Conservation (phyloP, 1,139 yeast species). For the Yarrowia galli region DNA sequence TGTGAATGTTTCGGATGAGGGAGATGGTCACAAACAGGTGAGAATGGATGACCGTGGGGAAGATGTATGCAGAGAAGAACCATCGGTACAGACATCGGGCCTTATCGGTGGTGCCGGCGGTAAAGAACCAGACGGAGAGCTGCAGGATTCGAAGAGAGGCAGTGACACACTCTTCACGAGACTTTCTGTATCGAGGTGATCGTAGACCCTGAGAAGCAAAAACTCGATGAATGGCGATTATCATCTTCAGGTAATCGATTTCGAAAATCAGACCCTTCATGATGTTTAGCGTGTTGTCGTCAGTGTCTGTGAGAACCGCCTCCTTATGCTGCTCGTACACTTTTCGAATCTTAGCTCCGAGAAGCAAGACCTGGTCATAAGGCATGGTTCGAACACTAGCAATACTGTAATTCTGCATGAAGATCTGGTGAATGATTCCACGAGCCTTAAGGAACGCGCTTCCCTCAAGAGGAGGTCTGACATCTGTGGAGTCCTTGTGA, state of each 20-base stretch:
- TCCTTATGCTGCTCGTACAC: conserved; percentile 44
- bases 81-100: conserved; percentile 41
- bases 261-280: conserved; percentile 49
- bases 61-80: conserved; percentile 30
- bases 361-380: conserved; percentile 44
- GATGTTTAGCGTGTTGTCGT: conserved; percentile 45
- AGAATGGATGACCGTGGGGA: conserved; percentile 30
- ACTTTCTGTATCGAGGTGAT: conserved; percentile 44
- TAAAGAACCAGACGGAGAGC: conserved; percentile 48
- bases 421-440: conserved; percentile 30
- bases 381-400: conserved; percentile 41
- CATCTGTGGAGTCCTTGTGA: conserved; percentile 47
- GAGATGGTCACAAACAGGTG: conserved; percentile 31
- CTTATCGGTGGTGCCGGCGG: conserved; percentile 44
- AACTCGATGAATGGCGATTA: conserved; percentile 49
- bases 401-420: conserved; percentile 40
- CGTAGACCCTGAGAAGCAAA: conserved; percentile 45
- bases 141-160: conserved; percentile 48
- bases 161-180: conserved; percentile 46
- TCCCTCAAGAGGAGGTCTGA: conserved; percentile 37
- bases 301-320: conserved; percentile 43
- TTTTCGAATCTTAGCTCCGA: conserved; percentile 45
- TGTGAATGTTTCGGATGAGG: conserved; percentile 27
- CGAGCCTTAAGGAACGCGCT: conserved; percentile 25
- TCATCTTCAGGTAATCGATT: conserved; percentile 47